Evolutionary conservation across 2,329 filamentous ascomycete genomes (phyloP).

Genomic region (Epichloe coenophiala): DNA sequence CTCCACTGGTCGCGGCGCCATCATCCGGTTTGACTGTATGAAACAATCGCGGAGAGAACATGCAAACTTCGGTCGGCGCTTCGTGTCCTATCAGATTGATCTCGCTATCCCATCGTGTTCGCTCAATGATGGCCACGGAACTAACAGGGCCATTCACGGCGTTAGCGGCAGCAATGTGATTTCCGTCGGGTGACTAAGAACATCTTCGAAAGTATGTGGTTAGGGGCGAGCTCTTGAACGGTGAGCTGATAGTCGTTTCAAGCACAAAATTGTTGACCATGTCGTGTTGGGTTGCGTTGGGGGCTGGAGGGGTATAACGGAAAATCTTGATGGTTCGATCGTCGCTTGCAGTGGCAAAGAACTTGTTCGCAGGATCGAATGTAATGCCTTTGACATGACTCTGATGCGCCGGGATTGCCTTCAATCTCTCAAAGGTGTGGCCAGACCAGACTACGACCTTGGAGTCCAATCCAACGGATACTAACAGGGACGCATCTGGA

Average conservation of each 20-base stretch:
- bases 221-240: slow-evolving; percentile 81
- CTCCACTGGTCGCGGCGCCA: slow-evolving; percentile 31
- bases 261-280: slow-evolving; percentile 94
- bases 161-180: slow-evolving; percentile 93
- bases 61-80: slow-evolving; percentile 91
- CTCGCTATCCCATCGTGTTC: slow-evolving; percentile 85
- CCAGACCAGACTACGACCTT: slow-evolving; percentile 98
- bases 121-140: slow-evolving; percentile 90
- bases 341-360: slow-evolving; percentile 95
- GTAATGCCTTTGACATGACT: slow-evolving; percentile 98
- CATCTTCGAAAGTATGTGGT: slow-evolving; percentile 95
- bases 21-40: slow-evolving; percentile 53
- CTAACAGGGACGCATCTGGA: slow-evolving; percentile 84
- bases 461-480: slow-evolving; percentile 91
- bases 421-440: slow-evolving; percentile 94
- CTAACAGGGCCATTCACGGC: slow-evolving; percentile 95
- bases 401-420: slow-evolving; percentile 83
- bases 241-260: slow-evolving; percentile 77
- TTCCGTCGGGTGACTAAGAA: slow-evolving; percentile 95
- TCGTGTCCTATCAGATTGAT: slow-evolving; percentile 97
- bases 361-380: slow-evolving; percentile 97
- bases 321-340: slow-evolving; percentile 96
- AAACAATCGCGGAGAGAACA: slow-evolving; percentile 89
- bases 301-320: slow-evolving; percentile 78
- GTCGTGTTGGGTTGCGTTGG: slow-evolving; percentile 87